Base-by-base conservation (phyloP, 1,139 yeast species). In the Saccharomyces hybrid region DNA sequence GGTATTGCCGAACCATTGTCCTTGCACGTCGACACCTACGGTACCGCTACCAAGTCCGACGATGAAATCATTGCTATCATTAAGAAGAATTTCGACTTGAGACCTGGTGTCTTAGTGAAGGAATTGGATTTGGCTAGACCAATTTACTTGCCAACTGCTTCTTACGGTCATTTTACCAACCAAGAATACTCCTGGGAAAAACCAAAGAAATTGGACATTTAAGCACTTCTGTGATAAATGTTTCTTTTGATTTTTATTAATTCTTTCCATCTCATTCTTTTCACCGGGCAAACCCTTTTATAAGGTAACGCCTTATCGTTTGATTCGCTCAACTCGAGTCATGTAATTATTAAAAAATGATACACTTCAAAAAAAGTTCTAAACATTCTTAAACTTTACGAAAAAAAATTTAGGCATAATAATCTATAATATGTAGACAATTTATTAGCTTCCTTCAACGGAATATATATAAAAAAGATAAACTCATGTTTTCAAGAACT, bases 1-100 rank as follows among this genome's bases (percentile, higher is more conserved):
- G 99, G 99, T 87, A 97, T 93, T 69, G 98, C 99, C 69, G 98
- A 95, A 79, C 99, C 99, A 72, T 85, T 95, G 74, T 89, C 97
- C 55, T 86, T 93, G 75, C 86, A 89, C 76, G 97, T 93, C 69
- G 98, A 95, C 78, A 86, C 97, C 61, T 95, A 95, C 76, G 99
- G 99, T 71, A 95, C 99, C 63, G 90, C 97, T 67, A 82, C 88
- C 75, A 81, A 86, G 80, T 73, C 91, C 54, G 88, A 95, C 63
- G 88, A 83, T 57, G 91, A 93, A 79, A 85, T 93, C 72, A 97
- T 91, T 62, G 86, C 79, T 62, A 90, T 93, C 73, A 86, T 93
- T 76, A 82, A 84, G 75, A 83, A 86, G 78, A 93, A 95, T 87
- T 93, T 93, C 72, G 98, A 93, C 78, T 83, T 93, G 75, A 91